Conservation (phyloP, 148 eudicot genomes). For the Beta vulgaris region DNA sequence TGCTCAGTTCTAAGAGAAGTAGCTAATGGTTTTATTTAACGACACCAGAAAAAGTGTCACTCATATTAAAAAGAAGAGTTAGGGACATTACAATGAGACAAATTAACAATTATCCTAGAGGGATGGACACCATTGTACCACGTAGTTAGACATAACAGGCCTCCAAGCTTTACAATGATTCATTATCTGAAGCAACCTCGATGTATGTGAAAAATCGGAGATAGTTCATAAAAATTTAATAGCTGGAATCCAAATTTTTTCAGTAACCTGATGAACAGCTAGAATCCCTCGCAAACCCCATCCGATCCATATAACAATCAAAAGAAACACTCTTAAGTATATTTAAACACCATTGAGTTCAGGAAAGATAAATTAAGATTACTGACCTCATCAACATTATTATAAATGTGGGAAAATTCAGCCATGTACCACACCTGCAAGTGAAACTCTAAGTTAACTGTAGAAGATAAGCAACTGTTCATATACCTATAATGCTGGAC, state of each 20-base stretch:
- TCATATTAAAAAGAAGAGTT: too few relatives aligned
- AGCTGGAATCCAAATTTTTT: neutral
- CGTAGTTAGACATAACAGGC: too few relatives aligned
- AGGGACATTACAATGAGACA: too few relatives aligned
- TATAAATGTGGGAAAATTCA: constrained; percentile 68
- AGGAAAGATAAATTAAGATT: constrained; percentile 7
- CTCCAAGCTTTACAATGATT: too few relatives aligned
- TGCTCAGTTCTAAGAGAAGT: too few relatives aligned
- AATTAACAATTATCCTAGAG: too few relatives aligned
- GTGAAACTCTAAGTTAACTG: constrained; percentile 12
- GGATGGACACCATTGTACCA: too few relatives aligned
- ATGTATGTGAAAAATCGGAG: too few relatives aligned
- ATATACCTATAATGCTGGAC: neutral
- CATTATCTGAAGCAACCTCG: too few relatives aligned
- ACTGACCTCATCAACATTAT: constrained; percentile 69
- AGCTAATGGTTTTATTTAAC: too few relatives aligned
- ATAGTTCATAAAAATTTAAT: too few relatives aligned
- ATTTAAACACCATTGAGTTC: neutral
- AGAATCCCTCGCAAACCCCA: neutral
- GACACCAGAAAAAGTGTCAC: too few relatives aligned
- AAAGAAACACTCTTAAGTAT: neutral
- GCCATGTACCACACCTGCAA: constrained; percentile 97
- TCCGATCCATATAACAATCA: neutral
- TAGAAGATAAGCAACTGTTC: neutral
- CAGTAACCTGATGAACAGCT: neutral